Evolutionary conservation across 2,329 filamentous ascomycete genomes (phyloP).

Genomic region (Coniochaeta ligniaria): DNA sequence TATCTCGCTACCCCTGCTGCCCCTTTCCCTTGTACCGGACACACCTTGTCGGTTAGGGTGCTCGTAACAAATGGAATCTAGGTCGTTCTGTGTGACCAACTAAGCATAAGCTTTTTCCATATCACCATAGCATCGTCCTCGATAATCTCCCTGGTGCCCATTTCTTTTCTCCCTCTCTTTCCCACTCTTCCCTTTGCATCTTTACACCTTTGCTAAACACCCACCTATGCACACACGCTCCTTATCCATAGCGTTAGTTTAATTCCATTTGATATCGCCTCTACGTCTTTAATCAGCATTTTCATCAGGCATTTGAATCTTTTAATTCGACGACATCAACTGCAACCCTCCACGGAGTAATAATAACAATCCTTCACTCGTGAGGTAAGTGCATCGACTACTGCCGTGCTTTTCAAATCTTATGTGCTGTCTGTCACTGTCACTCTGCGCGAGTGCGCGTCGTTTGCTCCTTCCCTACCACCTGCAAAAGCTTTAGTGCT

Average conservation of each 20-base stretch:
- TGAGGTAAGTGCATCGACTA: not conserved
- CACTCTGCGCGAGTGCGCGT: not conserved
- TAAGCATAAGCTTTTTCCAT: not conserved
- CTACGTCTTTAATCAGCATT: too few species aligned
- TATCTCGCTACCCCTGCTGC: not conserved
- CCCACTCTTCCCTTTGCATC: not conserved
- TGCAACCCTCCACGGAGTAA: not conserved
- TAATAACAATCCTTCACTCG: not conserved
- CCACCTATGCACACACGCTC: not conserved
- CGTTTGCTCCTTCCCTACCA: not conserved
- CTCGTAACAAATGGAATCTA: not conserved
- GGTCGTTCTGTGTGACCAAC: not conserved
- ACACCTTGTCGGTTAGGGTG: not conserved
- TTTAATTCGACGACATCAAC: not conserved
- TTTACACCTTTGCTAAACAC: not conserved
- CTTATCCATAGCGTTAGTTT: not conserved
- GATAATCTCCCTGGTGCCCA: not conserved
- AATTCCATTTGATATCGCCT: too few species aligned
- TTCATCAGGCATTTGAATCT: too few species aligned
- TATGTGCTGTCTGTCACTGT: not conserved
- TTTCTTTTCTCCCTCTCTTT: not conserved
- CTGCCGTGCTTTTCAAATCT: not conserved
- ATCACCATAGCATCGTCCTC: not conserved
- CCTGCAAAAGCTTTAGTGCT: not conserved
- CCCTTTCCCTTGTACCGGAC: not conserved